These are phyloP conservation scores for Colletotrichum viniferum DNA, from an alignment of 2,329 filamentous ascomycete species.

Conservation along the genomic window DNA sequence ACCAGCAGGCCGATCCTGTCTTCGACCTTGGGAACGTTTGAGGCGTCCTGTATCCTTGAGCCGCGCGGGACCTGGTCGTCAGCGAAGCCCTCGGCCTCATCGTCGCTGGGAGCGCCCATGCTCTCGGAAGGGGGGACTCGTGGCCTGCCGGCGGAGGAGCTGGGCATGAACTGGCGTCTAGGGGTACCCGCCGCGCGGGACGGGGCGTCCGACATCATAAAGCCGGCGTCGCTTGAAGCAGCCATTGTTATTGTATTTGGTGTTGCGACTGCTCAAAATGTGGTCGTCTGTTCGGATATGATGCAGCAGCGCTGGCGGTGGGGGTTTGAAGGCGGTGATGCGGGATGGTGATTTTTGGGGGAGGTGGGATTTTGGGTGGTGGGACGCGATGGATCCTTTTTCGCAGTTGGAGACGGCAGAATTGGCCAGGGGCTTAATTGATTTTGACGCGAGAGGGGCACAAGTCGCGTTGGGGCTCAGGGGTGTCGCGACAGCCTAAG, in stretches of 20 bases:
- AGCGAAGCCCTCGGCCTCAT: slow-evolving; percentile 65
- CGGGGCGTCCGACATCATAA: slow-evolving; percentile 61
- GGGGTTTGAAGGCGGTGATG: background rate
- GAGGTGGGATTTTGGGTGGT: slow-evolving; percentile 17
- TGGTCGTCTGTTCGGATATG: background rate
- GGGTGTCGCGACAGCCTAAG: slow-evolving; percentile 28
- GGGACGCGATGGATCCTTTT: slow-evolving; percentile 20
- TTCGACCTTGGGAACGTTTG: slow-evolving; percentile 71
- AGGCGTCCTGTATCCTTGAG: slow-evolving; percentile 49
- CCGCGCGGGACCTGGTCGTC: slow-evolving; percentile 66
- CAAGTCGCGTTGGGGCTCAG: slow-evolving; percentile 28
- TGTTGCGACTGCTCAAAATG: background rate
- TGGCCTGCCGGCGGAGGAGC: slow-evolving; percentile 59
- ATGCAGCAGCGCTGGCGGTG: background rate
- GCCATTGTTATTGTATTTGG: slow-evolving; percentile 42
- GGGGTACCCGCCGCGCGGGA: slow-evolving; percentile 48
- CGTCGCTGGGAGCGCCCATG: slow-evolving; percentile 63
- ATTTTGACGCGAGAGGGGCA: slow-evolving; percentile 24
- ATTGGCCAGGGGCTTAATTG: slow-evolving; percentile 17
- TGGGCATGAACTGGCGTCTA: slow-evolving; percentile 44
- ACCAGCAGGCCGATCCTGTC: slow-evolving; percentile 78
- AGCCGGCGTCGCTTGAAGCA: slow-evolving; percentile 60
- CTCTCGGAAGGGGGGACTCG: slow-evolving; percentile 68
- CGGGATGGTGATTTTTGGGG: slow-evolving; percentile 15
- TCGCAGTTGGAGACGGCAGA: slow-evolving; percentile 10